Evolutionary conservation across 305 asterid species (phyloP).

Genomic region (Fraxinus ornus): DNA sequence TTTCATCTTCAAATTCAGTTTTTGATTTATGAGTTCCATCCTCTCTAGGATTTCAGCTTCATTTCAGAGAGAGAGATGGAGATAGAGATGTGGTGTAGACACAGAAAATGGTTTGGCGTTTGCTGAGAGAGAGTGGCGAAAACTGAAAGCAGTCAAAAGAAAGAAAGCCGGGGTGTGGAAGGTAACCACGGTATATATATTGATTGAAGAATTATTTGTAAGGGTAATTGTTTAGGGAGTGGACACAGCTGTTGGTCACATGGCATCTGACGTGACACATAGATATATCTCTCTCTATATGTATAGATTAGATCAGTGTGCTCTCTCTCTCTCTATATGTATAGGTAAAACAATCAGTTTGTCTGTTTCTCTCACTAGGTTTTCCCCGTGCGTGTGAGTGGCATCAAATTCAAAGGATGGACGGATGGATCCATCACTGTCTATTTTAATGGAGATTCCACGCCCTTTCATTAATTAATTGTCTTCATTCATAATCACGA

Average conservation of each 20-base stretch:
- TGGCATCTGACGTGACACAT: not conserved
- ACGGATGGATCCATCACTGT: not conserved
- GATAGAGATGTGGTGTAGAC: not conserved
- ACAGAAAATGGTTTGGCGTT: not conserved
- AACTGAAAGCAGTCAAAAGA: not conserved
- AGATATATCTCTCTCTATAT: too few relatives aligned
- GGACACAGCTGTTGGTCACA: not conserved
- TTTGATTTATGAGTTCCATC: not conserved
- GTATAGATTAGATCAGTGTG: not conserved
- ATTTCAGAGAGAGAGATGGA: not conserved
- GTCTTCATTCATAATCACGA: constrained; percentile 31
- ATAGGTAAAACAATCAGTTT: constrained; percentile 37
- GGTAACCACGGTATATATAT: not conserved
- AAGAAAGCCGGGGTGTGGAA: not conserved
- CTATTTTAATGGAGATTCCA: not conserved
- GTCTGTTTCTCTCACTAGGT: constrained; percentile 28
- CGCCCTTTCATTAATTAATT: constrained; percentile 26
- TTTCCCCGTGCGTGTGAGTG: constrained; percentile 62
- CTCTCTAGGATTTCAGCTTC: not conserved
- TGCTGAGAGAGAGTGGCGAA: not conserved
- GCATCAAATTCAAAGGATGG: constrained; percentile 12
- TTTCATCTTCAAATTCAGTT: not conserved
- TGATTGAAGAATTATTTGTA: not conserved
- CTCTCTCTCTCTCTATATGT: too few relatives aligned
- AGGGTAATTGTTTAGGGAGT: not conserved